Evolutionary conservation across 2,329 filamentous ascomycete genomes (phyloP).

Genomic region (Hymenoscyphus fructigenus): DNA sequence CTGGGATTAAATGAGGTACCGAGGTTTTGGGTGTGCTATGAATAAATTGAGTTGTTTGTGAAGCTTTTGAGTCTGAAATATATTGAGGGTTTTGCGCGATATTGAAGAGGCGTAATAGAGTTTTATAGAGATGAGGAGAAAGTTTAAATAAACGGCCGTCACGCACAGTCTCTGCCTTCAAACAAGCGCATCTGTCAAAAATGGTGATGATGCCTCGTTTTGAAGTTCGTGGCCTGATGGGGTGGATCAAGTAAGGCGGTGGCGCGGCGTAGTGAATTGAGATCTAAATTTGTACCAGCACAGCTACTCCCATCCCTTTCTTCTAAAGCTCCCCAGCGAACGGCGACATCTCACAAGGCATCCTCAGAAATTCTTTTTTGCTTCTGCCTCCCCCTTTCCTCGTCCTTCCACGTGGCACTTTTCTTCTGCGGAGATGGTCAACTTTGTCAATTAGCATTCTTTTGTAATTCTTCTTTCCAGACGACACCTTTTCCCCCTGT

Average conservation of each 20-base stretch:
- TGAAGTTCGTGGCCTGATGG: neutral
- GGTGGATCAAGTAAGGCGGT: neutral
- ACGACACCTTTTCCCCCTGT: constrained; percentile 1
- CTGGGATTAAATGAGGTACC: neutral
- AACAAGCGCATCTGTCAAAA: neutral
- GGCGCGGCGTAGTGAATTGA: neutral
- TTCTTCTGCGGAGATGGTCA: constrained; percentile 32
- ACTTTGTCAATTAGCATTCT: constrained; percentile 29
- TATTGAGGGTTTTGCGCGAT: too few relatives aligned
- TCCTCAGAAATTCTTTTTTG: neutral
- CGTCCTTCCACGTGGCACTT: constrained; percentile 13
- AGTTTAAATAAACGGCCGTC: neutral
- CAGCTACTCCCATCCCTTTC: constrained; percentile 7
- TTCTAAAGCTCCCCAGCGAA: neutral
- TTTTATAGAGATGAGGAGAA: too few relatives aligned
- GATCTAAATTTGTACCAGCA: constrained; percentile 7
- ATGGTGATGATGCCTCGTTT: neutral
- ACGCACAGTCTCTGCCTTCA: neutral
- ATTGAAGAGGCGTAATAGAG: too few relatives aligned
- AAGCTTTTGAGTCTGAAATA: too few relatives aligned
- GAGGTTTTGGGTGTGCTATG: too few relatives aligned
- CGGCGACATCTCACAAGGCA: neutral
- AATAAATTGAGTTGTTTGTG: too few relatives aligned
- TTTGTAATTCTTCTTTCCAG: constrained; percentile 25
- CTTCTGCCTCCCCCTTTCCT: constrained; percentile 10